A percentile compares a stretch with the other conserved stretches of the same genome.
Evolutionary conservation across 2,329 filamentous ascomycete genomes (phyloP).

Genomic region (Fusarium sp.): DNA sequence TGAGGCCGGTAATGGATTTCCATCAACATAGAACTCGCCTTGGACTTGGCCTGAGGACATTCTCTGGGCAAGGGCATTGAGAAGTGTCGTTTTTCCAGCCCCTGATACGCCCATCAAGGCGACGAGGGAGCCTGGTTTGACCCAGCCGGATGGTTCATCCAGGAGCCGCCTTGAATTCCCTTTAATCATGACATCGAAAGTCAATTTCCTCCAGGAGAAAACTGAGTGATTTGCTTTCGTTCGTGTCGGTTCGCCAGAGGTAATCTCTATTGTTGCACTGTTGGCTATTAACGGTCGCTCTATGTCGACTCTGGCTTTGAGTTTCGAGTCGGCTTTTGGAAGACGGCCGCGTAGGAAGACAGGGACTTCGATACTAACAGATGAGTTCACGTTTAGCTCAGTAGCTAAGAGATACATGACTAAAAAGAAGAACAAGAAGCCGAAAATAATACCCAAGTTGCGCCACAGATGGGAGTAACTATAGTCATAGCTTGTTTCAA

Average conservation of each 20-base stretch:
- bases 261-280: neutral
- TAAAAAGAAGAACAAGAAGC: constrained; percentile 73
- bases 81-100: constrained; percentile 1
- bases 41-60: neutral
- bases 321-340: constrained; percentile 45
- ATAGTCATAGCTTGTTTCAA: constrained; percentile 67
- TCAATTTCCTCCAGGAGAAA: neutral
- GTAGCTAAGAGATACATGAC: constrained; percentile 70
- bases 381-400: constrained; percentile 64
- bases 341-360: constrained; percentile 71
- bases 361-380: constrained; percentile 71
- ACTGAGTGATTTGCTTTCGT: neutral
- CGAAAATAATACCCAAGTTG: constrained; percentile 77
- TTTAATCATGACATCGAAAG: neutral
- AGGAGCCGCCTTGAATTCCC: neutral
- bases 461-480: constrained; percentile 70
- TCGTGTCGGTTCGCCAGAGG: neutral
- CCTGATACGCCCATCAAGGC: constrained; percentile 11
- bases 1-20: neutral
- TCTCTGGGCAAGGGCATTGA: constrained; percentile 1
- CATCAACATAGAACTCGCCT: neutral
- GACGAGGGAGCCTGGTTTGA: neutral
- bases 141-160: neutral
- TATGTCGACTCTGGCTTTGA: neutral
- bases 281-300: neutral